Evolutionary conservation across 2,329 filamentous ascomycete genomes (phyloP).

Genomic region (Colletotrichum destructivum): DNA sequence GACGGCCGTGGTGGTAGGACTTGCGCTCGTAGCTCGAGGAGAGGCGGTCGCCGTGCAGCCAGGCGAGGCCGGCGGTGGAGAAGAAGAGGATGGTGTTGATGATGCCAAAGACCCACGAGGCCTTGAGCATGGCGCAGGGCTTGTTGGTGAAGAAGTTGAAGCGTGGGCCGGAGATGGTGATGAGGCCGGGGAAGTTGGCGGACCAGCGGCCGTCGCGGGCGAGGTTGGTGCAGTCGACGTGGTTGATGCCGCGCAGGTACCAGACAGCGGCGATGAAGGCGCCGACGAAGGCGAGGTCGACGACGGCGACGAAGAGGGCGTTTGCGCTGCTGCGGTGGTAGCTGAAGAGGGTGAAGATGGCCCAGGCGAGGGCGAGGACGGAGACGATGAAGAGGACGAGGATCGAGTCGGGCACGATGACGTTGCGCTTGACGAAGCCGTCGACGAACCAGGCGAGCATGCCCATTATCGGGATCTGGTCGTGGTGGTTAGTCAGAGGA

Average conservation of each 20-base stretch:
- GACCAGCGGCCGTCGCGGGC: constrained; percentile 64
- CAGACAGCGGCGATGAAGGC: constrained; percentile 76
- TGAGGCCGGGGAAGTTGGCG: constrained; percentile 74
- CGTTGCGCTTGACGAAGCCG: constrained; percentile 69
- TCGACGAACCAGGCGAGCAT: constrained; percentile 79
- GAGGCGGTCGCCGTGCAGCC: constrained; percentile 65
- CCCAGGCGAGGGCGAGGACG: constrained; percentile 74
- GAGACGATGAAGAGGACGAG: constrained; percentile 79
- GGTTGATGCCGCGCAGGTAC: constrained; percentile 70
- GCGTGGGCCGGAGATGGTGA: constrained; percentile 66
- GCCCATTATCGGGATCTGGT: constrained; percentile 75
- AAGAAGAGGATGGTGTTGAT: constrained; percentile 89
- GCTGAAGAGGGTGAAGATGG: constrained; percentile 75
- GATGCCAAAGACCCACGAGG: constrained; percentile 89
- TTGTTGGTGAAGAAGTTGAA: constrained; percentile 75
- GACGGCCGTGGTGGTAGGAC: constrained; percentile 46
- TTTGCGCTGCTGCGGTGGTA: constrained; percentile 75
- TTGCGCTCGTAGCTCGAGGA: constrained; percentile 61
- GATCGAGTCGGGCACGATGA: constrained; percentile 73
- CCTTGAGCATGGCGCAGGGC: constrained; percentile 93
- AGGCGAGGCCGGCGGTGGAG: constrained; percentile 81
- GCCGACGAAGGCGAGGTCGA: constrained; percentile 75
- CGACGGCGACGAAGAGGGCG: constrained; percentile 71
- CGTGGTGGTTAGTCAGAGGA: not conserved
- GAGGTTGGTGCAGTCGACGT: constrained; percentile 78